Base-by-base conservation (phyloP, 2,329 filamentous ascomycete genomes). In the Aspergillus clavatus region DNA sequence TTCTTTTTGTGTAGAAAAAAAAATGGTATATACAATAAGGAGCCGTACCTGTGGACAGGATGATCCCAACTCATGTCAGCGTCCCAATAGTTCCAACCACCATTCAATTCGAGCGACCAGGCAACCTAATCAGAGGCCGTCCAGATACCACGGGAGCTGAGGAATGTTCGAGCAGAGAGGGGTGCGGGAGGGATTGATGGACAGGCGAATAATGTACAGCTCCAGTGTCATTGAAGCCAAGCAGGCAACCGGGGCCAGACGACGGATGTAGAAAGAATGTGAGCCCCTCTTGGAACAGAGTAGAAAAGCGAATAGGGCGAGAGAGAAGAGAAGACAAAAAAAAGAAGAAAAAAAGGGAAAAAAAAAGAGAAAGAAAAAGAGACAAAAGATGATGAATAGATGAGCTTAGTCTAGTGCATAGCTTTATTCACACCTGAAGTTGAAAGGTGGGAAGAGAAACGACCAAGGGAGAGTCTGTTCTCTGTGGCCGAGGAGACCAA, bases 31-130 rank as follows among this genome's bases (percentile, higher is more conserved):
- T 24, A 31, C 16, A 22, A 36, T 21, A 18, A n/a, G 6, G 16
- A 37, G 22, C 16, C 67, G 65, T 66, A 71, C 69, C 69, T 71
- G 62, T 71, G 67, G 58, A 70, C 63, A 57, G 69, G 68, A 48
- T 67, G 63, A 67, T 71, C 69, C 67, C 67, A 71, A 70, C 63
- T 71, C 69, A 71, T 71, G 66, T 66, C 68, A 68, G 66, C 67
- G 62, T 61, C 55, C 53, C 43, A 50, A 38, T 53, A 56, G 59
- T 54, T 59, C 59, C 56, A 60, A 61, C 65, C 63, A 67, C 61
- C 66, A 70, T 68, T 57, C 55, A 68, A 60, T 44, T 57, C 48
- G 47, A 65, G 56, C 57, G 58, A 59, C 58, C 63, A 61, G 59
- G 59, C 59, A 67, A 66, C 58, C 57, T 58, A 53, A 50, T 48